Conservation (phyloP, 2,329 filamentous ascomycete species). For the Chaetomiaceae sp. region DNA sequence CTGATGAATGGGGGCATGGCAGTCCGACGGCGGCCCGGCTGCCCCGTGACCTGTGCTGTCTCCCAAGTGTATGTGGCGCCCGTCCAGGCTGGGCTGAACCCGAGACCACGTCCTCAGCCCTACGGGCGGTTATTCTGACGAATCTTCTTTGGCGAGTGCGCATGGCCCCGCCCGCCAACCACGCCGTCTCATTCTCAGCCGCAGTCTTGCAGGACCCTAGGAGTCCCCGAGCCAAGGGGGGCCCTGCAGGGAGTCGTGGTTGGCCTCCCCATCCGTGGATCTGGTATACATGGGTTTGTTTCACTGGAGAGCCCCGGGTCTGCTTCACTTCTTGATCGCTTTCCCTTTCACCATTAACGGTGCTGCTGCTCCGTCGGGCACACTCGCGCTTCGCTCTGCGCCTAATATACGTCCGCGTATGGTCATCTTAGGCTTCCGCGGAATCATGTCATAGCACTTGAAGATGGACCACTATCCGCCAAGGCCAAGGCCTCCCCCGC, state of each 20-base stretch:
- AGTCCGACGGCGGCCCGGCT: too few species aligned
- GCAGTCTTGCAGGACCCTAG: background rate
- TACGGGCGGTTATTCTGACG: conserved; percentile 18
- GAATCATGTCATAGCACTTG: conserved; percentile 14
- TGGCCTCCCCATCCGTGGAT: background rate
- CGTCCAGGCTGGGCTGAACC: background rate
- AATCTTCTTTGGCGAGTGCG: too few species aligned
- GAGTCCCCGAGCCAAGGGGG: background rate
- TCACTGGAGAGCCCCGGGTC: background rate
- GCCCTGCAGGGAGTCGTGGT: background rate
- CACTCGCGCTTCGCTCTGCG: background rate
- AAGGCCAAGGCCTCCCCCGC: conserved; percentile 18
- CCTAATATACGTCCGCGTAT: background rate
- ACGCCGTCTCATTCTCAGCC: conserved; percentile 3
- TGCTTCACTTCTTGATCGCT: background rate
- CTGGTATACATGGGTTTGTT: background rate
- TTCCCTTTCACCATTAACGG: background rate
- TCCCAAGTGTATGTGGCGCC: too few species aligned
- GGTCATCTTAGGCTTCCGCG: background rate
- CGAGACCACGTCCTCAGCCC: conserved; percentile 14
- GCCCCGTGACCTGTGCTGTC: too few species aligned
- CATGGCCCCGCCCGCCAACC: background rate
- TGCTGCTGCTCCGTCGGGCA: background rate
- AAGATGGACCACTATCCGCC: conserved; percentile 22
- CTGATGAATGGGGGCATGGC: too few species aligned